Evolutionary conservation across 495 filamentous ascomycete species (phyloP).

Genomic region (Cudoniella acicularis): DNA sequence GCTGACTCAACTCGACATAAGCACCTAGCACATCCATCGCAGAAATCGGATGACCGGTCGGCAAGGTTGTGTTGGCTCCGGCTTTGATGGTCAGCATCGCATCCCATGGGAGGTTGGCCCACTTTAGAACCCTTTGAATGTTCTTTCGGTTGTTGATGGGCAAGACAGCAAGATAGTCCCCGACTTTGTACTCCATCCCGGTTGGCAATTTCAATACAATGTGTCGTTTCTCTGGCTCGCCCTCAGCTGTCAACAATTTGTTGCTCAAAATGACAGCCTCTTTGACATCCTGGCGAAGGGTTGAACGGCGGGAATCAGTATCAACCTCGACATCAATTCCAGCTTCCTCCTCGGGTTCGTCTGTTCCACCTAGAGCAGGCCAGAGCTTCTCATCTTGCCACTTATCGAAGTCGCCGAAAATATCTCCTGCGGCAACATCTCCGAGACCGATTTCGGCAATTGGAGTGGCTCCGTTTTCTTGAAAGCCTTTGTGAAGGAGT

Average conservation of each 20-base stretch:
- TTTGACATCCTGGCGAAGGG: conserved; percentile 61
- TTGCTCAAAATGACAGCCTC: conserved; percentile 57
- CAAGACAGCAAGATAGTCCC: conserved; percentile 73
- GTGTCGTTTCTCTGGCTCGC: conserved; percentile 57
- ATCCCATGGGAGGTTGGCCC: conserved; percentile 60
- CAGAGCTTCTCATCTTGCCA: conserved; percentile 66
- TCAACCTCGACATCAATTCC: conserved; percentile 54
- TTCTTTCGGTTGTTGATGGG: conserved; percentile 62
- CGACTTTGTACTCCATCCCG: conserved; percentile 63
- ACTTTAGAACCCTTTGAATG: conserved; percentile 50
- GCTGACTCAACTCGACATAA: conserved; percentile 70
- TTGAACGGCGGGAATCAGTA: conserved; percentile 53
- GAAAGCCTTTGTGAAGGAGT: conserved; percentile 50
- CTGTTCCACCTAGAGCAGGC: conserved; percentile 50
- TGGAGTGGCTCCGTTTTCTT: conserved; percentile 47
- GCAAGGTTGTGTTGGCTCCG: conserved; percentile 48
- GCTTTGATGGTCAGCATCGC: conserved; percentile 45
- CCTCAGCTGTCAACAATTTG: conserved; percentile 49
- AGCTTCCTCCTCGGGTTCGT: conserved; percentile 27
- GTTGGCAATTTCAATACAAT: conserved; percentile 62
- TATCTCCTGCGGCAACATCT: conserved; percentile 60
- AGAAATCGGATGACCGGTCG: conserved; percentile 54
- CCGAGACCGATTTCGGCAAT: conserved; percentile 54
- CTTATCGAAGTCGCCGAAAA: conserved; percentile 67
- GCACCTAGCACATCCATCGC: conserved; percentile 59